Conservation (phyloP, 148 eudicot genomes). For the Cornus kousa region DNA sequence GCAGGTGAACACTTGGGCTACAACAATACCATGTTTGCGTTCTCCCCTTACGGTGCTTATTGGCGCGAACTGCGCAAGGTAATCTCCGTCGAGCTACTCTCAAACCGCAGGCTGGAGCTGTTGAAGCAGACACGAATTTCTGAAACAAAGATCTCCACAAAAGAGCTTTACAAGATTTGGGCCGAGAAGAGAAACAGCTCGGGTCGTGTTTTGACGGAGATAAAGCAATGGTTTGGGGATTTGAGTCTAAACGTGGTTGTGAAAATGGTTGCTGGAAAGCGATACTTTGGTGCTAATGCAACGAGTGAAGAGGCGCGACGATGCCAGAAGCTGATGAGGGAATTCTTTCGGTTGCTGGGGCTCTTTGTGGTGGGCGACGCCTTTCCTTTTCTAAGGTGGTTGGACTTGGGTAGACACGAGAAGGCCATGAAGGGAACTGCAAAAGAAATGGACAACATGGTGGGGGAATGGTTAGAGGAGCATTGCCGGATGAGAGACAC, state of each 20-base stretch:
- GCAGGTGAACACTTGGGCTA: neutral
- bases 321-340: neutral
- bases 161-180: neutral
- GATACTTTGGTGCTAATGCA: neutral
- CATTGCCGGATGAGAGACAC: neutral
- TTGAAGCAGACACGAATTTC: neutral
- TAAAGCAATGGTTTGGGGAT: neutral
- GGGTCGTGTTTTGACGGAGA: neutral
- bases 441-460: neutral
- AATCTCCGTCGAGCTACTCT: neutral
- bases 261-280: neutral
- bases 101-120: neutral
- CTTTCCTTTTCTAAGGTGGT: slow-evolving; percentile 10
- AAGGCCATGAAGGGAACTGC: slow-evolving; percentile 6
- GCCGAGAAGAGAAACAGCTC: too few relatives aligned
- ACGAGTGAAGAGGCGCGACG: neutral
- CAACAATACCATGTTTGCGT: neutral
- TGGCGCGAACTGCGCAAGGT: neutral
- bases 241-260: neutral
- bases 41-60: neutral
- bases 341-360: neutral
- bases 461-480: neutral
- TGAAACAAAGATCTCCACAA: neutral
- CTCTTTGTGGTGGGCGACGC: neutral
- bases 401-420: slow-evolving; percentile 19